Percentiles rank a stretch among this genome's conserved stretches.
Evolutionary conservation across 345 rosid genomes (phyloP).

Genomic region (Bruguiera parviflora): DNA sequence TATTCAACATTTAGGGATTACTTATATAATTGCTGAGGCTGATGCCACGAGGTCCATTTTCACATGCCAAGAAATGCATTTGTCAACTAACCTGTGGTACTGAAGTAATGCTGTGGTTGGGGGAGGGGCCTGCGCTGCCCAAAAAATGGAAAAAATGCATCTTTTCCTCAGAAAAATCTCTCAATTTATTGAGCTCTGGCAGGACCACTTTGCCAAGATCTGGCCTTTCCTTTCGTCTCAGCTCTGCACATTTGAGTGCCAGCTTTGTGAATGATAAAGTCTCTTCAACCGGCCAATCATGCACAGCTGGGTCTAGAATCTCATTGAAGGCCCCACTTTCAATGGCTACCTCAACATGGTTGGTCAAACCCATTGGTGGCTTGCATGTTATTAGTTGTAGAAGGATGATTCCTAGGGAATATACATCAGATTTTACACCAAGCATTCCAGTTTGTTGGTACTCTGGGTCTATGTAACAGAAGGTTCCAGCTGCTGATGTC

Average conservation of each 20-base stretch:
- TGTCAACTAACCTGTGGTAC: conserved; percentile 38
- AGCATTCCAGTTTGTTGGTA: conserved; percentile 95
- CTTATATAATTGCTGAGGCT: too few species aligned
- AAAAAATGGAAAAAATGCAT: conserved; percentile 30
- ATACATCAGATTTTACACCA: conserved; percentile 84
- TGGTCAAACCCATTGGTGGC: conserved; percentile 72
- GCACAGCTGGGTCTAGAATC: conserved; percentile 63
- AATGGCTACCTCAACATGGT: conserved; percentile 45
- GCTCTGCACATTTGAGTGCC: conserved; percentile 66
- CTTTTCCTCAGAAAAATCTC: conserved; percentile 55
- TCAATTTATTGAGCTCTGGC: conserved; percentile 58
- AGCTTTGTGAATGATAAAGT: conserved; percentile 52
- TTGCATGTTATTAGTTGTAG: conserved; percentile 74
- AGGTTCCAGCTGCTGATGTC: conserved; percentile 85
- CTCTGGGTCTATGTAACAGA: conserved; percentile 94
- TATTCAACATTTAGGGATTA: too few species aligned
- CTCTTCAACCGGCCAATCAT: conserved; percentile 79
- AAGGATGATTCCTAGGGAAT: conserved; percentile 79
- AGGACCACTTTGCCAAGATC: conserved; percentile 72
- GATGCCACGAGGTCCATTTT: too few species aligned
- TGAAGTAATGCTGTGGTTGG: conserved; percentile 28
- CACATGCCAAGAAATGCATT: neutral
- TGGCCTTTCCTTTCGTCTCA: conserved; percentile 86
- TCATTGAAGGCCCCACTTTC: conserved; percentile 52
- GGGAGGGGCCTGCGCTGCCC: conserved; percentile 25